Base-by-base conservation (phyloP, 768 basidiomycete genomes). In the Tylopilus cervinicoccineus region DNA sequence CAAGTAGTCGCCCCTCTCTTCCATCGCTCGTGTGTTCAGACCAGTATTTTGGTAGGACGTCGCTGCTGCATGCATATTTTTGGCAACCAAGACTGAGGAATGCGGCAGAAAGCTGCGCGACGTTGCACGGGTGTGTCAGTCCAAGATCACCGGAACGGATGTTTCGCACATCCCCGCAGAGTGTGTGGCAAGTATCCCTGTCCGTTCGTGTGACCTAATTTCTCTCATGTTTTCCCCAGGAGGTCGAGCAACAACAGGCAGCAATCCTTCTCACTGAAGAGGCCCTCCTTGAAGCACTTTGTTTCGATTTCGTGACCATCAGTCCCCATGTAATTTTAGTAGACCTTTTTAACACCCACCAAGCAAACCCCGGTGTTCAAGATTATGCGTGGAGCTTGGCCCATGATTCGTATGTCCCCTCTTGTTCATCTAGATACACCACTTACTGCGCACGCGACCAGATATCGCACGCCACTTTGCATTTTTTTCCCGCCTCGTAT, bases 41-140 rank as follows among this genome's bases (percentile, higher is more conserved):
- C 50, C 6, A 17, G 28, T 40, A 24, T 31, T 28, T 31, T 23
- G 6, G 47, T 53, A 93, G 90, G 84, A 89, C 55, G 83, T 90
- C 34, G 89, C 91, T 24, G 89, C 87, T 12, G 76, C 90, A 5
- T 92, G 88, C 64, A 81, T 93, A 51, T 93, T 93, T 60, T 76
- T 93, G 49, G 87, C 90, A 1, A 90, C 90, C n/a, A 93, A 93
- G 66, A 92, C 88, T 1, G 90, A 93, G 64, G 90, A 93, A 67
- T 91, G 87, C 56, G 87, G 87, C 28, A 75, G 90, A 43, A 93
- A 92, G 61, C 76, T 93, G 13, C 76, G 85, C n/a, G 90, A 93
- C 58, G 87, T 92, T 22, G 86, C 90, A 9, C 77, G 78, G 54
- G 78, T 92, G 10, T 84, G 78, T 56, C 79, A 81, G 58, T 77